Conservation (phyloP, 2,329 filamentous ascomycete genomes). For the Nemania diffusa region DNA sequence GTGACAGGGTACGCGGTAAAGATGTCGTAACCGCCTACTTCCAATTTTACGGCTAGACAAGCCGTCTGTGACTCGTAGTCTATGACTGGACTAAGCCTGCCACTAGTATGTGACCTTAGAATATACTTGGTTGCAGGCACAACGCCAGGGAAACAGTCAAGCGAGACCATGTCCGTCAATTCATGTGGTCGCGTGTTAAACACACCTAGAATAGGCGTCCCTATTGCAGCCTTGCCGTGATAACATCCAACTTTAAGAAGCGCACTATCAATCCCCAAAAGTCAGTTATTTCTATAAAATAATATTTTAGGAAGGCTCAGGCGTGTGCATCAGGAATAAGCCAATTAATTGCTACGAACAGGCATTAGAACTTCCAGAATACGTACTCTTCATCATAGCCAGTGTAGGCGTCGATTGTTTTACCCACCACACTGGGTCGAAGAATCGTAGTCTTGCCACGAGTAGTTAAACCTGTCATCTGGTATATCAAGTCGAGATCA, state of each 20-base stretch:
- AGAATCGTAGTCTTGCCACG: slow-evolving; percentile 82
- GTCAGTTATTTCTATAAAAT: slow-evolving; percentile 9
- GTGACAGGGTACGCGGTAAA: slow-evolving; percentile 77
- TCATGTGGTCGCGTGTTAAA: slow-evolving; percentile 80
- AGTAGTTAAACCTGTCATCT: slow-evolving; percentile 82
- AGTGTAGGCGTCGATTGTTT: slow-evolving; percentile 77
- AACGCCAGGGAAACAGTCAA: slow-evolving; percentile 79
- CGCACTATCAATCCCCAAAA: slow-evolving; percentile 42
- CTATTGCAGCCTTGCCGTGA: slow-evolving; percentile 71
- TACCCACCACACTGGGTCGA: slow-evolving; percentile 78
- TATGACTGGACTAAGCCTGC: slow-evolving; percentile 67
- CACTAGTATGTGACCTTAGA: slow-evolving; percentile 76
- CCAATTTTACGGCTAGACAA: slow-evolving; percentile 71
- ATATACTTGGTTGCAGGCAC: slow-evolving; percentile 70
- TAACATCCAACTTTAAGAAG: slow-evolving; percentile 84
- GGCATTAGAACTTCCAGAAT: background rate
- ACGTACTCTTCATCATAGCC: slow-evolving; percentile 73
- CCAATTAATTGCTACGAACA: background rate
- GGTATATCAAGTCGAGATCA: slow-evolving; percentile 76
- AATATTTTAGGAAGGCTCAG: background rate
- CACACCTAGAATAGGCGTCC: slow-evolving; percentile 80
- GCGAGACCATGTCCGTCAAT: slow-evolving; percentile 74
- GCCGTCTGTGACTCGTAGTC: slow-evolving; percentile 56
- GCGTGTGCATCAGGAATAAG: background rate
- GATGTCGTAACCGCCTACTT: slow-evolving; percentile 79